These are phyloP conservation scores for Limnanthes douglasii DNA, from an alignment of 345 rosid genomes.

Conservation along the genomic window DNA sequence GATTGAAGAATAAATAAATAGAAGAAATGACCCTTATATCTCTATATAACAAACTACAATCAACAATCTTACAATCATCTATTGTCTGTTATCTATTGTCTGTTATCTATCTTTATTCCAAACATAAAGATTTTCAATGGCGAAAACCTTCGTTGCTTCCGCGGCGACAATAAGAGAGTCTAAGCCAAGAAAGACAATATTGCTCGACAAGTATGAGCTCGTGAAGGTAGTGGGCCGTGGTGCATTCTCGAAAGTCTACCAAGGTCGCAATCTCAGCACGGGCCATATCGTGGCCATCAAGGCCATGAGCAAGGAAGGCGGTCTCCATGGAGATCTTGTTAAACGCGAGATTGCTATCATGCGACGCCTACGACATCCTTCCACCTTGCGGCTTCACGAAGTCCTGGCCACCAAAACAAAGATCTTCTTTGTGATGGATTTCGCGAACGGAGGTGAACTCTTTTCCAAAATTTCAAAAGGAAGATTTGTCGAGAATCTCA, in stretches of 20 bases:
- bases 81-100: no score
- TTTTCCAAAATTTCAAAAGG: constrained; percentile 57
- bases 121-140: no score
- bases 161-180: no score
- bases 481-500: constrained; percentile 69
- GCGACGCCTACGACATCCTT: constrained; percentile 58
- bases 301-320: constrained; percentile 59
- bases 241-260: constrained; percentile 82
- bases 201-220: constrained; percentile 63
- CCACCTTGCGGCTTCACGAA: constrained; percentile 45
- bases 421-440: constrained; percentile 80
- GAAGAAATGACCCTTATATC: no score
- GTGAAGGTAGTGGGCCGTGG: constrained; percentile 71
- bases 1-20: no score
- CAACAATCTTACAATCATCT: no score
- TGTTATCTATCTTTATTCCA: no score
- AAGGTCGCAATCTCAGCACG: constrained; percentile 33
- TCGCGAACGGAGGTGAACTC: constrained; percentile 84
- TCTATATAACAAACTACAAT: no score
- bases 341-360: constrained; percentile 74
- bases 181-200: no score
- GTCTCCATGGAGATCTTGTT: constrained; percentile 34
- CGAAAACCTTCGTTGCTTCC: no score
- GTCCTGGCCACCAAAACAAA: constrained; percentile 70
- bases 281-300: constrained; percentile 84